Base-by-base conservation (phyloP, 73 alveolate genomes). In the Tetrahymena malaccensis region DNA sequence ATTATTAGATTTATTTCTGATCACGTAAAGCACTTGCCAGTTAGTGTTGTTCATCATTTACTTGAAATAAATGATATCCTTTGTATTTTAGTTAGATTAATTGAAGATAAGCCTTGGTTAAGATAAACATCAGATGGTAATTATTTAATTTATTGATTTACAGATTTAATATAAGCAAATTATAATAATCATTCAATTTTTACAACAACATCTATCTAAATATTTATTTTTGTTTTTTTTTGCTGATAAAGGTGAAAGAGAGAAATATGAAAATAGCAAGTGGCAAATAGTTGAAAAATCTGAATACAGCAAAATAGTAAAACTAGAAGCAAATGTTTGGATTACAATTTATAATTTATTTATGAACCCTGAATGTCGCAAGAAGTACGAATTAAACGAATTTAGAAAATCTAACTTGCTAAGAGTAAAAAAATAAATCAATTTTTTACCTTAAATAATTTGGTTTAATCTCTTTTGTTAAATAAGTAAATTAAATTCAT, bases 41-140 rank as follows among this genome's bases (percentile, higher is more conserved):
- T 99, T 85, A 99, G 99, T 35, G 99, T 99, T 85, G 99, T 99
- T 40, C 99, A 99, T 96, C 99, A 99, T 94, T 96, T 99, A 99
- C 97, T 99, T 99, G 99, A 99, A 95, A 98, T 98, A 6, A 98
- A 99, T 89, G 99, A 99, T 96, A 98, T 99, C 94, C 99, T 99
- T 43, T 98, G 98, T n/a, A 94, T 99, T 50, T 97, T 99, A 58
- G 99, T 99, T 21, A 99, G 99, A 9, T 98, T 99, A 34, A 96
- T 99, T 97, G 99, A 99, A 97, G 97, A 98, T 95, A 99, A 99
- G 70, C 99, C 99, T n/a, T 98, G 99, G 99, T 37, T 97, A 34
- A 96, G 99, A 93, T 96, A 94, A 95, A 96, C 96, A 57, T 58
- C 94, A 35, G 96, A 96, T 89, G 99, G 99, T 94, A 97, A 98